Evolutionary conservation across 495 filamentous ascomycete genomes (phyloP).

Genomic region (Penicillium maclennaniae): DNA sequence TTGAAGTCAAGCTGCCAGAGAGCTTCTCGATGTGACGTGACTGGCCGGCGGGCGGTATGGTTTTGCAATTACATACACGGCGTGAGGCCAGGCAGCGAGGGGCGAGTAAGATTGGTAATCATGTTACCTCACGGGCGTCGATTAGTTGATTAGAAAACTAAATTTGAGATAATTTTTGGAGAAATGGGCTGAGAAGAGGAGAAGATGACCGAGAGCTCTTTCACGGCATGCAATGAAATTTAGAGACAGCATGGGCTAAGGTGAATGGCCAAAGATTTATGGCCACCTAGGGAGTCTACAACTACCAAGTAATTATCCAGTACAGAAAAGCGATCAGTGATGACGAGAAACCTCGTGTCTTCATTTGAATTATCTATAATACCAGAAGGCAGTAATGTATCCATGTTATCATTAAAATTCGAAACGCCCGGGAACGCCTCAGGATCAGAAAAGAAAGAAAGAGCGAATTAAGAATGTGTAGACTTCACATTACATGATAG

Average conservation of each 20-base stretch:
- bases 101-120: constrained; percentile 5
- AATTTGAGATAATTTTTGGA: no score
- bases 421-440: constrained; percentile 23
- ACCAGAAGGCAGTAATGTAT: constrained; percentile 3
- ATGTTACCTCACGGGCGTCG: not conserved
- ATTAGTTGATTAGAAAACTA: not conserved
- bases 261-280: no score
- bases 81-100: not conserved
- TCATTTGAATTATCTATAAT: not conserved
- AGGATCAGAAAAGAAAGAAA: constrained; percentile 13
- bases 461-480: not conserved
- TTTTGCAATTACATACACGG: constrained; percentile 5
- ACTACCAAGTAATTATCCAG: no score
- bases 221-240: no score
- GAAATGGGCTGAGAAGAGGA: no score
- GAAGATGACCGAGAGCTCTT: no score
- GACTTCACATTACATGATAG: constrained; percentile 47
- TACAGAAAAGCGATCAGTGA: no score
- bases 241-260: no score
- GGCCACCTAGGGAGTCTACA: no score
- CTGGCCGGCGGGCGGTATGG: constrained; percentile 21
- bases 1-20: constrained; percentile 3
- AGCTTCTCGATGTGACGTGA: constrained; percentile 26
- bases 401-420: constrained; percentile 15
- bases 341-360: not conserved